Conservation (phyloP, 495 filamentous ascomycete species). For the Tuber brumale region DNA sequence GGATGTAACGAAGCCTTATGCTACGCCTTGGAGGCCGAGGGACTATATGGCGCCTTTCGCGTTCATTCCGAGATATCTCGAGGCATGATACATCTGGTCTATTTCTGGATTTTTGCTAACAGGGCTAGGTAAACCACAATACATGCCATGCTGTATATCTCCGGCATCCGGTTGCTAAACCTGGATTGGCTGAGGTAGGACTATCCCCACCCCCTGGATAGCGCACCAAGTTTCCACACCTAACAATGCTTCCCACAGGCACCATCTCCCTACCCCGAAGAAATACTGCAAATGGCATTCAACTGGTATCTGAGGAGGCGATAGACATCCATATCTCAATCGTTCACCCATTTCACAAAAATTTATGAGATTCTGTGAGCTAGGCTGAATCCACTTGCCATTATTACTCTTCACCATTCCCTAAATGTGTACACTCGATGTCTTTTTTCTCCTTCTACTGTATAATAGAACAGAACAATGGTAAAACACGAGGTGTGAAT, state of each 20-base stretch:
- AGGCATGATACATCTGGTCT: conserved; percentile 46
- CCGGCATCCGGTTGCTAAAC: conserved; percentile 86
- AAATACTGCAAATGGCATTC: conserved; percentile 67
- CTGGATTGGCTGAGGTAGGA: conserved; percentile 66
- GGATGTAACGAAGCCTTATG: conserved; percentile 74
- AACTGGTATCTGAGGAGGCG: conserved; percentile 89
- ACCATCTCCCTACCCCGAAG: conserved; percentile 68
- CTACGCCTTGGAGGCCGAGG: conserved; percentile 83
- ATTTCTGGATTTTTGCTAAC: not conserved
- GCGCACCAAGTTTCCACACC: not conserved
- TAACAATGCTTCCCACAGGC: conserved; percentile 43
- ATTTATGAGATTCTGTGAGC: conserved; percentile 5
- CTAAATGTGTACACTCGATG: not conserved
- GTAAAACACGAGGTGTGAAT: not conserved
- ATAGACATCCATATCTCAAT: conserved; percentile 45
- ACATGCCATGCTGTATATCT: conserved; percentile 94
- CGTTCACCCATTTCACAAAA: conserved; percentile 12
- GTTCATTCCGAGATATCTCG: conserved; percentile 89
- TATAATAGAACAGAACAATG: conserved; percentile 23
- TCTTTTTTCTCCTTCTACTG: conserved; percentile 16
- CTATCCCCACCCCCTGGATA: not conserved
- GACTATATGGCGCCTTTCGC: conserved; percentile 85
- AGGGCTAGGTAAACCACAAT: conserved; percentile 66
- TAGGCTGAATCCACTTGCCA: not conserved
- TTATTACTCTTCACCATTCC: not conserved